Conservation (phyloP, 2,329 filamentous ascomycete genomes). For the Lasiodiplodia hormozganensis region DNA sequence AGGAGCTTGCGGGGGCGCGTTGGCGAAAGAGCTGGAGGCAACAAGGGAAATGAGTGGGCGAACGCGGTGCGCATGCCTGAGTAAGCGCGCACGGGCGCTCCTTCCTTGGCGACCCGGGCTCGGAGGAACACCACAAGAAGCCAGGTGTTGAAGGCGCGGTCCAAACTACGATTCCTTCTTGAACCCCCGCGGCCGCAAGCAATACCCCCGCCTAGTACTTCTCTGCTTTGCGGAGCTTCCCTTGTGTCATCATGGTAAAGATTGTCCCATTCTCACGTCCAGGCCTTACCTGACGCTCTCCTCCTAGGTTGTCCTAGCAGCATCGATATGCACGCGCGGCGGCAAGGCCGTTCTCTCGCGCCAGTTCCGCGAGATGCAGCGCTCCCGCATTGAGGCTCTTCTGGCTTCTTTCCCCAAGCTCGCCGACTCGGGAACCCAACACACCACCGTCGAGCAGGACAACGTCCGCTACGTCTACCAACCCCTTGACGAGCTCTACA, state of each 20-base stretch:
- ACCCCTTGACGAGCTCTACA: conserved; percentile 98
- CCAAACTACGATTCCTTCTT: background rate
- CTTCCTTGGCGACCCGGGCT: conserved; percentile 21
- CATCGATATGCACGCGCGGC: conserved; percentile 97
- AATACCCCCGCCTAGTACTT: background rate
- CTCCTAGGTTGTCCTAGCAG: conserved; percentile 89
- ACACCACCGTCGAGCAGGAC: conserved; percentile 98
- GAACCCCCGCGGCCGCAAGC: background rate
- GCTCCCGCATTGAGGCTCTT: conserved; percentile 94
- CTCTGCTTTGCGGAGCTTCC: background rate
- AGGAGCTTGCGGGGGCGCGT: conserved; percentile 15
- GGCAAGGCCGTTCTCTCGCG: conserved; percentile 98
- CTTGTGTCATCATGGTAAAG: conserved; percentile 18
- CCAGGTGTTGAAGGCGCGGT: conserved; percentile 27
- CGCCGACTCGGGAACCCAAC: conserved; percentile 92
- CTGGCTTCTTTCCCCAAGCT: conserved; percentile 98
- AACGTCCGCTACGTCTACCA: conserved; percentile 99
- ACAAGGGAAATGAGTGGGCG: conserved; percentile 25
- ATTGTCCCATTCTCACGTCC: background rate
- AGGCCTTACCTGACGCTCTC: conserved; percentile 13
- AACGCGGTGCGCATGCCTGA: conserved; percentile 20
- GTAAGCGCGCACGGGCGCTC: conserved; percentile 19
- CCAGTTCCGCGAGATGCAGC: conserved; percentile 96
- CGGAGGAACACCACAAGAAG: conserved; percentile 26
- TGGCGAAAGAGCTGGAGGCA: conserved; percentile 22